Evolutionary conservation across 176 grass and related monocot species (phyloP).

Genomic region (Eleusine indica): DNA sequence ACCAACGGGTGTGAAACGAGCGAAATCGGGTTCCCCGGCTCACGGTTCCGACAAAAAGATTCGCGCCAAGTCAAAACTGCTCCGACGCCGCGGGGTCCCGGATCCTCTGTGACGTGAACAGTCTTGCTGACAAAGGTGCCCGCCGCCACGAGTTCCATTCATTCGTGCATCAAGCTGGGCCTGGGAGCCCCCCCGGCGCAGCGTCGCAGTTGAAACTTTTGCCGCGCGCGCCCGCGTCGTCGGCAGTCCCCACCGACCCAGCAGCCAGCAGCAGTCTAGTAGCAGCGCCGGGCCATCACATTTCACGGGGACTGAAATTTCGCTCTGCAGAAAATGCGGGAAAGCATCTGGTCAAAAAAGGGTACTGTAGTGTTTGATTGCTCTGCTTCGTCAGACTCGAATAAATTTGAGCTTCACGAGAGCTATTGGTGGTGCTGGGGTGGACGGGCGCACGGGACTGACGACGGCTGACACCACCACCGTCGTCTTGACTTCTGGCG

Average conservation of each 20-base stretch:
- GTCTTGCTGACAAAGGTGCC: conserved; percentile 16
- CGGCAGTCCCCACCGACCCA: background rate
- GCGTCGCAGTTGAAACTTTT: conserved; percentile 30
- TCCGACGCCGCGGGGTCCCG: background rate
- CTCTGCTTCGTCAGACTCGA: no score
- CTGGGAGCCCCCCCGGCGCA: background rate
- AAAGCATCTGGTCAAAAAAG: no score
- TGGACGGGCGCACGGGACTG: background rate
- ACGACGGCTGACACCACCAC: background rate
- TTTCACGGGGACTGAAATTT: background rate
- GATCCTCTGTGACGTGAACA: background rate
- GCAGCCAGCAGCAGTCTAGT: no score
- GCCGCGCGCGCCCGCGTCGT: conserved; percentile 27
- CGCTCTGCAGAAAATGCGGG: background rate
- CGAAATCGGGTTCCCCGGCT: background rate
- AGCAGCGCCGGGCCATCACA: background rate
- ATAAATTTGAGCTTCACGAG: background rate
- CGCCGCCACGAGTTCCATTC: conserved; percentile 16
- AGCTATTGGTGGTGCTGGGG: background rate
- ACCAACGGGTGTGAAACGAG: background rate
- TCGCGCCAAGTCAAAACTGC: conserved; percentile 45
- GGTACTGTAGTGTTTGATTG: no score
- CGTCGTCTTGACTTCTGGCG: background rate
- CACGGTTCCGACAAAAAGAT: conserved; percentile 18
- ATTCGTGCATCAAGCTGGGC: background rate